Base-by-base conservation (phyloP, 2,329 filamentous ascomycete genomes). In the Lecanicillium sp. region DNA sequence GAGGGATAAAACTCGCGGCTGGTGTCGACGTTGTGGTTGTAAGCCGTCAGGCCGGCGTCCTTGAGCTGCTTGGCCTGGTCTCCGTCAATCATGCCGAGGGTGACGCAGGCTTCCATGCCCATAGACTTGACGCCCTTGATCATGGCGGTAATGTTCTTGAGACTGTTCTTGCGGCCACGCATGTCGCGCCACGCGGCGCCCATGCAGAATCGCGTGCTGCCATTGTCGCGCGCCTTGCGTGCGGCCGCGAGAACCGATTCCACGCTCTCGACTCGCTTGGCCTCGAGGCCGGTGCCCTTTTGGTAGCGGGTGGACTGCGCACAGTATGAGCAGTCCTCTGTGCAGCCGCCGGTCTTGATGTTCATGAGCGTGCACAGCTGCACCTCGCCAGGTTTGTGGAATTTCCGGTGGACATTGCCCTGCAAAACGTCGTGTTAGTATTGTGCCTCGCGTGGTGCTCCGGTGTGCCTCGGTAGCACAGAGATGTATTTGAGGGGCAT, bases 331-430 rank as follows among this genome's bases (percentile, higher is more conserved):
- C 90, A 95, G 67, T 95, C 90, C 66, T 95, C 90, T 57, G 81
- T 89, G 69, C 90, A 95, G 40, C 90, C 90, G 47, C 90, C 90
- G 8, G 88, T 94, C 65, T 95, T 95, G 73, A 95, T 95, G 74
- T 94, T 95, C 87, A 95, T 94, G 50, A 95, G 75, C 0, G 90
- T 95, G 72, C 90, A 95, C 68, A 95, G 85, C 67, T 95, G 90
- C 54, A 95, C 87, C 23, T 87, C 83, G 39, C 83, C 75, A 6
- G 90, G 87, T 60, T 87, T 79, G 69, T 95, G 90, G 72, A 94
- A 94, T 58, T 85, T 84, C 38, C 88, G 83, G 67, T 95, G 90
- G 49, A 95, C 71, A 29, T 76, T 78, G 55, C 80, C 82, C 88
- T 93, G 55, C 26, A 38, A 39, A 32, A 19, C 41, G 33, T 44